Conservation (phyloP, 768 basidiomycete species). For the Xerocomellus amylosporus region DNA sequence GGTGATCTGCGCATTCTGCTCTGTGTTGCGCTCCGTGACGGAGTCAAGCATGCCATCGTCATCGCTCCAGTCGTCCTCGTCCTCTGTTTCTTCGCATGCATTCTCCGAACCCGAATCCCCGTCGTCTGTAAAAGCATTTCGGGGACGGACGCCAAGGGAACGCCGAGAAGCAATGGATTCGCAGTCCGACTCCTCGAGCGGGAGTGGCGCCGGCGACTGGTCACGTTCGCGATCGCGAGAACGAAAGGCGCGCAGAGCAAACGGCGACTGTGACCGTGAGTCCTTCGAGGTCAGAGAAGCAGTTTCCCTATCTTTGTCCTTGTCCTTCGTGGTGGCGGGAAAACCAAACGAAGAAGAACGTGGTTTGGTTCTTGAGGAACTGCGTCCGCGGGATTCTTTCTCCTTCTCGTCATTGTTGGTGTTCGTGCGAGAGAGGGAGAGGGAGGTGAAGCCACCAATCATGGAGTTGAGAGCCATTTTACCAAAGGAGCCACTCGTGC, state of each 20-base stretch:
- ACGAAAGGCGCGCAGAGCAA: conserved; percentile 67
- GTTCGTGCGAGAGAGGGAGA: conserved; percentile 57
- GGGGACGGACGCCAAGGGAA: conserved; percentile 48
- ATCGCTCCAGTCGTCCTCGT: conserved; percentile 58
- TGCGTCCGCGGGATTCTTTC: conserved; percentile 52
- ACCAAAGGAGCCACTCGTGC: conserved; percentile 50
- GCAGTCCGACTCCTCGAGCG: conserved; percentile 54
- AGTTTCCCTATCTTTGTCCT: conserved; percentile 32
- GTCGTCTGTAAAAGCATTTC: conserved; percentile 59
- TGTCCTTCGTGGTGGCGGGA: conserved; percentile 31
- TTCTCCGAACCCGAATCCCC: conserved; percentile 66
- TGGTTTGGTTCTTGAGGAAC: conserved; percentile 40
- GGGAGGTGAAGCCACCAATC: conserved; percentile 67
- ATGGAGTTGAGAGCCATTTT: conserved; percentile 64
- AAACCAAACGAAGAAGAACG: conserved; percentile 52
- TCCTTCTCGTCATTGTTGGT: conserved; percentile 42
- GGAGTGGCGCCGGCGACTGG: conserved; percentile 53
- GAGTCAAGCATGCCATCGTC: conserved; percentile 63
- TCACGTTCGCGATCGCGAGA: conserved; percentile 53
- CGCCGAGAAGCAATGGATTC: conserved; percentile 35
- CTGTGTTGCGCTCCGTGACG: conserved; percentile 85
- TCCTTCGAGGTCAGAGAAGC: conserved; percentile 46
- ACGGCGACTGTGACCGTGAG: conserved; percentile 77
- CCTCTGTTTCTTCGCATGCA: conserved; percentile 46
- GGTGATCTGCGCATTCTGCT: conserved; percentile 65